phyloP scores from a whole-genome alignment of 768 basidiomycete species.

The Lentinula edodes region DNA sequence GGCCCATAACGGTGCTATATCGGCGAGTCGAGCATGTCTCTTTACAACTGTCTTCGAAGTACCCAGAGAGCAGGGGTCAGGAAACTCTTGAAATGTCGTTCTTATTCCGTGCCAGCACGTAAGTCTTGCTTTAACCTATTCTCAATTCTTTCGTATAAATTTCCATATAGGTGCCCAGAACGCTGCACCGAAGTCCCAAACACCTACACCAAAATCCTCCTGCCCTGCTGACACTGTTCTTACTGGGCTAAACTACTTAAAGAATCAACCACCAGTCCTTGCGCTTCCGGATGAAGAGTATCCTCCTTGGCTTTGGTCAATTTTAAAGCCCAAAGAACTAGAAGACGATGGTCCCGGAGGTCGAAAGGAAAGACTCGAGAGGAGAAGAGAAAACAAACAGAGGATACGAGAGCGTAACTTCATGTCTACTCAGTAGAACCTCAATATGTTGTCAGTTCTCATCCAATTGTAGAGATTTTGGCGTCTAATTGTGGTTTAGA shows the following conservation, averaged over 20 bases:
- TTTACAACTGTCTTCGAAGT: not conserved
- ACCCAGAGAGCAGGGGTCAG: not conserved
- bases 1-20: not conserved
- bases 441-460: not conserved
- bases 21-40: not conserved
- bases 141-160: not conserved
- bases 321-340: slow-evolving; percentile 56
- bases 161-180: slow-evolving; percentile 9
- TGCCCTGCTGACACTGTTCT: slow-evolving; percentile 71
- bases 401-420: slow-evolving; percentile 80
- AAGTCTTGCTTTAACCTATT: not conserved
- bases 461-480: not conserved
- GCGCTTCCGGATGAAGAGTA: slow-evolving; percentile 81
- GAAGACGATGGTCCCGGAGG: slow-evolving; percentile 27
- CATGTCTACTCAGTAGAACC: slow-evolving; percentile 70
- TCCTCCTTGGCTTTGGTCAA: slow-evolving; percentile 84
- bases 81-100: not conserved
- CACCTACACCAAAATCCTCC: slow-evolving; percentile 41
- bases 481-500: too few species aligned
- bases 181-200: not conserved
- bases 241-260: slow-evolving; percentile 78
- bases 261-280: slow-evolving; percentile 71
- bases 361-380: slow-evolving; percentile 35
- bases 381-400: slow-evolving; percentile 59
- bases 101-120: not conserved